Evolutionary conservation across 2,329 filamentous ascomycete genomes (phyloP).

Genomic region (Beauveria caledonica): DNA sequence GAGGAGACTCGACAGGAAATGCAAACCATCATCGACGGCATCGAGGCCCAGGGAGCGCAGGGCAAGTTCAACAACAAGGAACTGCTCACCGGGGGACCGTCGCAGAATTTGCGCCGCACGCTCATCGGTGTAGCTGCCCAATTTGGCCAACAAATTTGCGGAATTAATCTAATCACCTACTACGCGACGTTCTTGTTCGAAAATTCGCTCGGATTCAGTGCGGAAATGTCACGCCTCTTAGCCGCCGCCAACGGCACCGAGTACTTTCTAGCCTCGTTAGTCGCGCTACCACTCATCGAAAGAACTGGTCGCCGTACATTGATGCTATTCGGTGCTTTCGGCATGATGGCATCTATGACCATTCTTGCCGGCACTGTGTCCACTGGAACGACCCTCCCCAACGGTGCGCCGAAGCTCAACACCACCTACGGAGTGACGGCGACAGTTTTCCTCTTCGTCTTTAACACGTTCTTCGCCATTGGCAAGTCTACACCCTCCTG

Average conservation of each 20-base stretch:
- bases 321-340: slow-evolving; percentile 55
- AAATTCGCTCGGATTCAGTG: slow-evolving; percentile 36
- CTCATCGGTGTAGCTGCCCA: slow-evolving; percentile 38
- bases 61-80: slow-evolving; percentile 22
- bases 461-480: slow-evolving; percentile 51
- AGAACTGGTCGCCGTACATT: slow-evolving; percentile 50
- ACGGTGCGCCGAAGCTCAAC: slow-evolving; percentile 20
- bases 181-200: slow-evolving; percentile 27
- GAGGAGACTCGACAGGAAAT: slow-evolving; percentile 21
- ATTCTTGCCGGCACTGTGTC: slow-evolving; percentile 33
- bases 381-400: slow-evolving; percentile 22
- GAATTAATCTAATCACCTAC: slow-evolving; percentile 43
- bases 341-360: slow-evolving; percentile 58
- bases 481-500: slow-evolving; percentile 7
- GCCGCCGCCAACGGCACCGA: slow-evolving; percentile 44
- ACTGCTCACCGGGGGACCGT: slow-evolving; percentile 36
- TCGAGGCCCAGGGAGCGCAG: slow-evolving; percentile 22
- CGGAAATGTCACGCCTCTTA: slow-evolving; percentile 41
- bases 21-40: slow-evolving; percentile 35
- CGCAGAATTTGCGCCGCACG: slow-evolving; percentile 33
- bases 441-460: slow-evolving; percentile 49
- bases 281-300: slow-evolving; percentile 35
- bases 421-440: slow-evolving; percentile 23
- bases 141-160: slow-evolving; percentile 40
- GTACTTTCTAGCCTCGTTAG: slow-evolving; percentile 31